These are phyloP conservation scores for Coemansia nantahalensis DNA, from an alignment of 192 early-diverging fungal species.

Conservation along the genomic window DNA sequence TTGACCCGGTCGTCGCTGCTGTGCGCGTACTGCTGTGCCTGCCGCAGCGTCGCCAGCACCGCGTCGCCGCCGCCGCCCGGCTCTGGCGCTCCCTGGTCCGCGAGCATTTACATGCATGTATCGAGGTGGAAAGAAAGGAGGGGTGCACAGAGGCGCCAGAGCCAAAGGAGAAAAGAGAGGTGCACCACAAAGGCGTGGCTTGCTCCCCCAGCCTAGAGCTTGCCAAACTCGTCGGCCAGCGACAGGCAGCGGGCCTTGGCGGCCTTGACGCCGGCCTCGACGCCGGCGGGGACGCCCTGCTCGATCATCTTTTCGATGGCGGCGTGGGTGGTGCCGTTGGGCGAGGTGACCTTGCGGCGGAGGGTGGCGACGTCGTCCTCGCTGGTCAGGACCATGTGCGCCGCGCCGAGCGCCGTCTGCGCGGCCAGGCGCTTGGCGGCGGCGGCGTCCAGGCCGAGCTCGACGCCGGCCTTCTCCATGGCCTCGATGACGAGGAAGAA, in stretches of 20 bases:
- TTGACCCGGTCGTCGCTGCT: no score
- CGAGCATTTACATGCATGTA: no score
- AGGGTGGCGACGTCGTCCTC: constrained; percentile 70
- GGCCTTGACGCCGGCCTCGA: constrained; percentile 23
- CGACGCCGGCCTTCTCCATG: constrained; percentile 76
- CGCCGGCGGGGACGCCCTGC: constrained; percentile 34
- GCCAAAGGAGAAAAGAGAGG: no score
- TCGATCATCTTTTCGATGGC: constrained; percentile 76
- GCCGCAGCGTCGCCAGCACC: no score
- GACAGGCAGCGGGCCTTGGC: constrained; percentile 28
- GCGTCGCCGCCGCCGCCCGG: no score
- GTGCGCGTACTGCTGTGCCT: no score
- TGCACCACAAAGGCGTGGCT: no score
- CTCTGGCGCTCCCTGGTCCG: no score
- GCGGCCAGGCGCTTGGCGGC: constrained; percentile 77
- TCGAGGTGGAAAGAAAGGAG: no score
- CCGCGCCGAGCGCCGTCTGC: constrained; percentile 91
- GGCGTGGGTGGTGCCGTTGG: constrained; percentile 92
- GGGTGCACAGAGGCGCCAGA: background rate
- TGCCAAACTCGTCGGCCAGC: constrained; percentile 44
- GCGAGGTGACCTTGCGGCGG: constrained; percentile 85
- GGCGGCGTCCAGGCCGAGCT: constrained; percentile 68
- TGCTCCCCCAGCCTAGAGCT: constrained; percentile 14
- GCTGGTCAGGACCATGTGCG: constrained; percentile 74
- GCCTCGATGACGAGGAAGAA: constrained; percentile 92